phyloP scores from a whole-genome alignment of 345 rosid species.

The Eucalyptus pumila region DNA sequence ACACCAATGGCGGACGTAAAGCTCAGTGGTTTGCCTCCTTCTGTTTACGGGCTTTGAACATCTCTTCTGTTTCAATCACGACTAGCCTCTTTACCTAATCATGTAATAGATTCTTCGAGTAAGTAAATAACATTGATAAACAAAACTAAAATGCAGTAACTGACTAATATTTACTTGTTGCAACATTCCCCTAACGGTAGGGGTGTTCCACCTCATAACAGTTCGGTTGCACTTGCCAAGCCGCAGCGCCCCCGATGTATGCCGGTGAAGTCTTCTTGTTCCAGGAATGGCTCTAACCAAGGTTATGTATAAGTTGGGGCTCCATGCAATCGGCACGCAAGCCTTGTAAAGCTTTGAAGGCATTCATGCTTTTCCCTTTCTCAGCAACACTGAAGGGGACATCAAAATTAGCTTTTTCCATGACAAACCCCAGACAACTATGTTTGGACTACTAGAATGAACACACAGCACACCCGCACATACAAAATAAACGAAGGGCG shows the following conservation, averaged over 20 bases:
- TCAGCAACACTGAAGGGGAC: neutral
- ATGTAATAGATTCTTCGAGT: neutral
- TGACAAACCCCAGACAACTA: neutral
- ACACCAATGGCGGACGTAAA: slow-evolving; percentile 13
- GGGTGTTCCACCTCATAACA: slow-evolving; percentile 22
- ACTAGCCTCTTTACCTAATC: slow-evolving; percentile 29
- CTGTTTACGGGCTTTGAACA: slow-evolving; percentile 29
- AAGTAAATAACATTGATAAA: neutral
- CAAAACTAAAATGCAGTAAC: neutral
- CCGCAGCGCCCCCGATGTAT: slow-evolving; percentile 31
- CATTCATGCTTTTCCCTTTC: slow-evolving; percentile 8
- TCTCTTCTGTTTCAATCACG: slow-evolving; percentile 35
- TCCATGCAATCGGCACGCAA: slow-evolving; percentile 28
- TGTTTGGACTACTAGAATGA: neutral
- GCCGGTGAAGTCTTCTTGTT: slow-evolving; percentile 33
- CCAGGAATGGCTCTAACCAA: slow-evolving; percentile 39
- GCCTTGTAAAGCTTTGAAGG: slow-evolving; percentile 42
- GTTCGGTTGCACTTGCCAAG: slow-evolving; percentile 27
- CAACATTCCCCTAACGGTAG: slow-evolving; percentile 31
- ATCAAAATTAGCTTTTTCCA: neutral
- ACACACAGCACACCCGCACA: neutral
- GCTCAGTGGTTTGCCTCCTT: slow-evolving; percentile 14
- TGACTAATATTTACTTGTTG: slow-evolving; percentile 11
- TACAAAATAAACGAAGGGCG: neutral
- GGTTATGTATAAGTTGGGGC: slow-evolving; percentile 28